Conservation (phyloP, 2,329 filamentous ascomycete genomes). For the Fusarium nematophilum region DNA sequence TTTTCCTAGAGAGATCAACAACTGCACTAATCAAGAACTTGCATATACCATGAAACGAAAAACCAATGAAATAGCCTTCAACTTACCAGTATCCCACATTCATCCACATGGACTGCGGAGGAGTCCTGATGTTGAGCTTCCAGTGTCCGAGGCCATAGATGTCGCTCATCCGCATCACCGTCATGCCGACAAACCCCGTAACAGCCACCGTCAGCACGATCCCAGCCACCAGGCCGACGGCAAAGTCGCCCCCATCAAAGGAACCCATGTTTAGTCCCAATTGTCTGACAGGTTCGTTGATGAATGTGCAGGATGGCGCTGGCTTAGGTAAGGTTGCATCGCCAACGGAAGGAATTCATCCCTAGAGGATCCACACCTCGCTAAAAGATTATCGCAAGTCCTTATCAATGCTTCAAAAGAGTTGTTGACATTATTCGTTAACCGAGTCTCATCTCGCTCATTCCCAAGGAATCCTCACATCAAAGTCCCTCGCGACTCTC, state of each 20-base stretch:
- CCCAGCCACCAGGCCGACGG: constrained; percentile 45
- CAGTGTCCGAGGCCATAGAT: constrained; percentile 66
- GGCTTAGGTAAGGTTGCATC: no score
- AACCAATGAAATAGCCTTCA: neutral
- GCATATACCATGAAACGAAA: neutral
- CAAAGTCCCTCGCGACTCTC: constrained; percentile 64
- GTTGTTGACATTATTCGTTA: constrained; percentile 10
- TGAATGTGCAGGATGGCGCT: no score
- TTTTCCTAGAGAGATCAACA: constrained; percentile 42
- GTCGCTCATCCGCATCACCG: constrained; percentile 43
- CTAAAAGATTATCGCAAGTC: no score
- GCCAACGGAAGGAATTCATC: no score
- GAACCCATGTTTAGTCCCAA: no score
- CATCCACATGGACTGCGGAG: constrained; percentile 69
- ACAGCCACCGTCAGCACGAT: constrained; percentile 33
- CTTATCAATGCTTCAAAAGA: neutral
- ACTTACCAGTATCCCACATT: constrained; percentile 71
- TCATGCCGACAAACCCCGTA: constrained; percentile 21
- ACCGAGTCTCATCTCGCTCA: no score
- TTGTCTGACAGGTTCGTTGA: no score
- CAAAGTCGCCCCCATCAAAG: constrained; percentile 35
- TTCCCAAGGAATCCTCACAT: constrained; percentile 56
- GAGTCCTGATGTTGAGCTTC: constrained; percentile 62
- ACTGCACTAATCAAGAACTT: no score
- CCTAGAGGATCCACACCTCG: no score